Base-by-base conservation (phyloP, 192 early-diverging fungal species). In the Umbelopsis isabellina region DNA sequence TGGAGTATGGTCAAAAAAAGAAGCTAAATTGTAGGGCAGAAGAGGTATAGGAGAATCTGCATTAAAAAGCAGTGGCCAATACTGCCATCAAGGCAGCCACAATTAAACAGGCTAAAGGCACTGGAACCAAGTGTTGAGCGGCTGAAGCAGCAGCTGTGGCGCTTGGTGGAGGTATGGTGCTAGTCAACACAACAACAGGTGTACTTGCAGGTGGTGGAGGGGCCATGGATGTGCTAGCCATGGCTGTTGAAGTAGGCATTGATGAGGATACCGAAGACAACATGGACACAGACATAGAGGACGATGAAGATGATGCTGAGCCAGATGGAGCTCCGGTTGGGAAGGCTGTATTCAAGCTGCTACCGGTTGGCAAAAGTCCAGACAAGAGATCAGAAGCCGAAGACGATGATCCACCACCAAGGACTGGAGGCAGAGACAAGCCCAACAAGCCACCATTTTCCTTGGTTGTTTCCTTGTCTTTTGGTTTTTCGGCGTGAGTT, bases 131-230 rank as follows among this genome's bases (percentile, higher is more conserved):
- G 11, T 15, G 27, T 25, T 61, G 27, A 13, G 55, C 55, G 6
- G 55, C 12, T 11, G 55, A 61, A 35, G 25, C 30, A 7, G 46
- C 13, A 49, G 30, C 55, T 0, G 55, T 61, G 2, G 55, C 55
- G 33, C 27, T 30, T 5, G 55, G 55, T 61, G 55, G 55, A 61
- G 55, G 55, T n/a, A 61, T 61, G 25, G 55, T 61, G 27, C 55
- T 61, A 13, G 55, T 61, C 55, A 61, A 61, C 12, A 61, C 27
- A 11, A 61, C 55, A 35, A 61, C 55, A 8, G 55, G 55, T 0
- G 55, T 61, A 15, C 55, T 61, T 25, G 23, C 27, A 3, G 55
- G 55, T 35, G 55, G 55, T 10, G 55, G 48, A 4, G 46, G 52
- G 16, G 55, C 55, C 16, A 61, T 25, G 13, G 55, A 61, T 13